These are phyloP conservation scores for Hirsutella minnesotensis DNA, from an alignment of 2,329 filamentous ascomycete species.

Conservation along the genomic window DNA sequence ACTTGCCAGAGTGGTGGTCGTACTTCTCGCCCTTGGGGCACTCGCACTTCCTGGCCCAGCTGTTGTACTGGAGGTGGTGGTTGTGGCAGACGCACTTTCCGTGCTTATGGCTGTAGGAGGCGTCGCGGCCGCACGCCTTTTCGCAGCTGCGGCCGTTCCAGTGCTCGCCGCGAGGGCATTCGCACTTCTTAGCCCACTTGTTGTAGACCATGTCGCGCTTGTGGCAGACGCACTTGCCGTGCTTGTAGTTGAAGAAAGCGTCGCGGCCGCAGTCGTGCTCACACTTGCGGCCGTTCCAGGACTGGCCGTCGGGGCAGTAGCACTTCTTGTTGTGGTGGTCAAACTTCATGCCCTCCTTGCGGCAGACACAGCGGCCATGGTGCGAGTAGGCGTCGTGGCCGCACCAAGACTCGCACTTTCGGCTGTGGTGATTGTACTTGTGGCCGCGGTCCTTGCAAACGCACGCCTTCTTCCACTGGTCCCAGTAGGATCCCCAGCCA, in stretches of 20 bases:
- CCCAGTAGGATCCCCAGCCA: not conserved
- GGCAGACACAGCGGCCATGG: not conserved
- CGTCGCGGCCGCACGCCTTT: not conserved
- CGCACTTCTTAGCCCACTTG: not conserved
- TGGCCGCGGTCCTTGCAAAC: slow-evolving; percentile 2
- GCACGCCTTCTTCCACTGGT: not conserved
- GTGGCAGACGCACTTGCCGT: slow-evolving; percentile 1
- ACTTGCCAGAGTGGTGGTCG: slow-evolving; percentile 1
- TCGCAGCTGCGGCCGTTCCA: slow-evolving; percentile 3
- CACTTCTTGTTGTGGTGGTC: not conserved
- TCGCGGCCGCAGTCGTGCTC: slow-evolving; percentile 1
- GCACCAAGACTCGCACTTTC: slow-evolving; percentile 3
- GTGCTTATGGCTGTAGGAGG: not conserved
- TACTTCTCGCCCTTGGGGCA: not conserved
- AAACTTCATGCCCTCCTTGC: not conserved
- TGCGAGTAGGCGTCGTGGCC: slow-evolving; percentile 2
- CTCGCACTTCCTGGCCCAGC: not conserved
- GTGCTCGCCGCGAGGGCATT: not conserved
- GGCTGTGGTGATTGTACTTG: slow-evolving; percentile 1
- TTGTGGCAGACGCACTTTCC: slow-evolving; percentile 1
- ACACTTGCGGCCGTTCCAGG: slow-evolving; percentile 1
- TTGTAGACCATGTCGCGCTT: slow-evolving; percentile 1
- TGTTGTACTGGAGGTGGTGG: not conserved
- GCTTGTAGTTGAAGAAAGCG: not conserved
- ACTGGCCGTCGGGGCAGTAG: slow-evolving; percentile 1